Evolutionary conservation across 1,284 basidiomycete species (phyloP), one percentile per base, ranked within the genome.

Genomic region (Mycocalia duriaeana): DNA sequence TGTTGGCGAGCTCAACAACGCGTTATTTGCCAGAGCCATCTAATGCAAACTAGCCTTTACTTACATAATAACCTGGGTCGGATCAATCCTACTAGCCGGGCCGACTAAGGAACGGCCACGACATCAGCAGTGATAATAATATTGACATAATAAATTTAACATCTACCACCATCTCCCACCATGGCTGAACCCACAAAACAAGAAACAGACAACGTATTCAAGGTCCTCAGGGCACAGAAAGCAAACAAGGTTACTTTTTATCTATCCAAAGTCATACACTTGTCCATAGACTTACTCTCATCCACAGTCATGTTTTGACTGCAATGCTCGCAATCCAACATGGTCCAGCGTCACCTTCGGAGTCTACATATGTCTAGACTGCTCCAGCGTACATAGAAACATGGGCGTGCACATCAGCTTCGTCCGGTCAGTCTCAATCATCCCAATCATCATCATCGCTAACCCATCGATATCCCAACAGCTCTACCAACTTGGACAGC

Each of bases 401-500:
- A 87, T 98, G 81, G 95, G 95, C 57, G 96, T 99, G 16, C 95
- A 99, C 66, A 94, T 99, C 67, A 91, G 85, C 54, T 99, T 99
- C 63, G 95, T 99, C 39, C 77, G 94, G 89, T 94, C 62, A 55
- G 87, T 71, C 3, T 39, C n/a, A n/a, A n/a, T 19, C 9, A 46
- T 42, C 18, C 45, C 14, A 36, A 19, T 16, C 25, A 7, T 18
- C 26, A 41, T 26, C 16, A 25, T 11, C 35, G 41, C 14, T 47
- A 35, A 45, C 42, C 18, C 19, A 24, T 25, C 36, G 44, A 47
- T 44, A 35, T 37, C 52, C 38, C 34, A 41, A 38, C 65, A 94
- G 94, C 55, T 98, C 95, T 11, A 98, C 94, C 53, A 98, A 95
- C 70, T 82, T 99, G 47, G 95, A 99, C 70, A 85, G 82, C 49